A percentile compares a stretch with the other conserved stretches of the same genome.
phyloP scores from a whole-genome alignment of 768 basidiomycete species.

The Rhizopogon vesiculosus region DNA sequence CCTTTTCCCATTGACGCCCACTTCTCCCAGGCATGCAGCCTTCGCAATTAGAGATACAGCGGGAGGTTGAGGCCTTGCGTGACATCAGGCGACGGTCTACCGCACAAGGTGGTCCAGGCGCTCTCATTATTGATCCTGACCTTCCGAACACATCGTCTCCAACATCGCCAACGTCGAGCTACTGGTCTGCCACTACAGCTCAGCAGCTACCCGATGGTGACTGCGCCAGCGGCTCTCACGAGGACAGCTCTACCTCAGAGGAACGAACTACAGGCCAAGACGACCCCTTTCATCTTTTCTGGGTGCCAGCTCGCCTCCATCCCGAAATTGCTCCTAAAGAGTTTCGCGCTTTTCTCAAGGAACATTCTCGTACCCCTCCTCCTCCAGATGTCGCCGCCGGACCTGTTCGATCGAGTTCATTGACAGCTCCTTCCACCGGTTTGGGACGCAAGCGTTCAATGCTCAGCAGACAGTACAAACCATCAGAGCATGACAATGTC shows the following conservation, averaged over 20 bases:
- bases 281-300: constrained; percentile 91
- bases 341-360: constrained; percentile 92
- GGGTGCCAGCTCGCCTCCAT: constrained; percentile 96
- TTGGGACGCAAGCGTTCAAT: constrained; percentile 89
- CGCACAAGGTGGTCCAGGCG: constrained; percentile 67
- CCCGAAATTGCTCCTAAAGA: constrained; percentile 97
- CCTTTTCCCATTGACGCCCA: constrained; percentile 3
- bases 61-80: constrained; percentile 81
- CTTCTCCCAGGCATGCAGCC: constrained; percentile 50
- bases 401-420: constrained; percentile 40
- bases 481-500: constrained; percentile 69
- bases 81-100: constrained; percentile 83
- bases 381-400: constrained; percentile 41
- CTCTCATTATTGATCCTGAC: constrained; percentile 87
- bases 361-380: constrained; percentile 71
- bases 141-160: constrained; percentile 71
- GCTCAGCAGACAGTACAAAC: constrained; percentile 91
- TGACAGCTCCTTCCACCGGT: constrained; percentile 34
- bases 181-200: constrained; percentile 39
- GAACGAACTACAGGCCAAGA: constrained; percentile 37
- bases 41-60: constrained; percentile 79
- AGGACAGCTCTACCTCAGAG: constrained; percentile 33
- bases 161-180: constrained; percentile 48
- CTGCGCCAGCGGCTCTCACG: constrained; percentile 36
- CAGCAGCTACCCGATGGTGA: constrained; percentile 41